Percentiles rank a stretch among this genome's conserved stretches.
phyloP scores from a whole-genome alignment of 1,284 basidiomycete species.

The Trichosporon asahii region DNA sequence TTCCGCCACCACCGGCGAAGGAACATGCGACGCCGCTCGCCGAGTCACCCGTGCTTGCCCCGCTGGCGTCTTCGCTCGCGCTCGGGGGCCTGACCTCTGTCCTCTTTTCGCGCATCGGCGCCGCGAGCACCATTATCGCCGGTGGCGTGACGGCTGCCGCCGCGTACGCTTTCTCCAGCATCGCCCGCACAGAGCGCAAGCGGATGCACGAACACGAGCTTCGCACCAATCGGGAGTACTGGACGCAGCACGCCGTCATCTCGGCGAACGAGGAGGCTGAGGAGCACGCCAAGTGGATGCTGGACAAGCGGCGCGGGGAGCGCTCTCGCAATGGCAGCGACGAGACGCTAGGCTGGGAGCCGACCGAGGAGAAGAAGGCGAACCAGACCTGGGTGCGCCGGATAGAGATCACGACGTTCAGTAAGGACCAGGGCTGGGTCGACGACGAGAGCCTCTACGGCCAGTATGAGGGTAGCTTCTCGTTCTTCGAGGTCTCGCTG shows the following conservation, averaged over 20 bases:
- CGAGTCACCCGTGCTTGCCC: not conserved
- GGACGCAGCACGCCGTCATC: not conserved
- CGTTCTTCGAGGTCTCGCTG: constrained; percentile 45
- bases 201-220: constrained; percentile 3
- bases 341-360: not conserved
- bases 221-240: not conserved
- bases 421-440: constrained; percentile 46
- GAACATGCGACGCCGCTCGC: not conserved
- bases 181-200: not conserved
- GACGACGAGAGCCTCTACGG: constrained; percentile 30
- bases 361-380: not conserved
- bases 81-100: not conserved
- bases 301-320: not conserved
- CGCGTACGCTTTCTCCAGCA: not conserved
- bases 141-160: not conserved
- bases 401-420: constrained; percentile 36
- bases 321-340: not conserved
- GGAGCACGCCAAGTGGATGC: not conserved
- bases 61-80: not conserved
- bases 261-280: not conserved
- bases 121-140: not conserved
- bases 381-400: constrained; percentile 27
- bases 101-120: not conserved
- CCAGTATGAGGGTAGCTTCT: constrained; percentile 38
- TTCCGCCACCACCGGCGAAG: not conserved